Evolutionary conservation across 2,329 filamentous ascomycete species (phyloP).

Genomic region (Pseudocercospora eumusae): DNA sequence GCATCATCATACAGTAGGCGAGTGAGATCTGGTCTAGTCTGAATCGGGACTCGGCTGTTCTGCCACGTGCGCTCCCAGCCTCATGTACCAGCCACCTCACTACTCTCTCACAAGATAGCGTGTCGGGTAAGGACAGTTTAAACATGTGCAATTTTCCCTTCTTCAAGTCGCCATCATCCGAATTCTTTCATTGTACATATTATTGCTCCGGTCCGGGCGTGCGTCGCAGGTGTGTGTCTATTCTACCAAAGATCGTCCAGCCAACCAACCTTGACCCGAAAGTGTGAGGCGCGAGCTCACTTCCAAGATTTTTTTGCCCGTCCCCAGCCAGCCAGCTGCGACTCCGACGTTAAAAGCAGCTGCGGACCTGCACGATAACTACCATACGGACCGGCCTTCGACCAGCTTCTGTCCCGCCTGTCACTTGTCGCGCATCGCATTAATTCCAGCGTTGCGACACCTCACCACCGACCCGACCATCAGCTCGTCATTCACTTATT

Average conservation of each 20-base stretch:
- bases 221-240: background rate
- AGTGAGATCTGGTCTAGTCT: background rate
- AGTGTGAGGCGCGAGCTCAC: background rate
- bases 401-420: background rate
- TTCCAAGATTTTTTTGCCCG: no score
- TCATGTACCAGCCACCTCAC: background rate
- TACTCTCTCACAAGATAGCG: background rate
- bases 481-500: background rate
- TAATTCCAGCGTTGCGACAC: background rate
- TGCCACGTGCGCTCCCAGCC: background rate
- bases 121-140: background rate
- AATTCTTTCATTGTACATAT: background rate
- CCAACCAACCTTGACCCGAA: background rate
- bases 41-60: background rate
- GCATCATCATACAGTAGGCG: no score
- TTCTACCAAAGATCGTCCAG: background rate
- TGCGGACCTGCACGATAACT: background rate
- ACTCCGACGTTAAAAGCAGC: background rate
- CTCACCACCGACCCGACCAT: background rate
- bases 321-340: slow-evolving; percentile 1
- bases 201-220: background rate
- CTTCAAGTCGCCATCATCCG: background rate
- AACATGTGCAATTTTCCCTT: background rate
- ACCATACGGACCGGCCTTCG: background rate
- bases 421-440: background rate